phyloP scores from a whole-genome alignment of 306 rosid species.

The Aeschynomene evenia region DNA sequence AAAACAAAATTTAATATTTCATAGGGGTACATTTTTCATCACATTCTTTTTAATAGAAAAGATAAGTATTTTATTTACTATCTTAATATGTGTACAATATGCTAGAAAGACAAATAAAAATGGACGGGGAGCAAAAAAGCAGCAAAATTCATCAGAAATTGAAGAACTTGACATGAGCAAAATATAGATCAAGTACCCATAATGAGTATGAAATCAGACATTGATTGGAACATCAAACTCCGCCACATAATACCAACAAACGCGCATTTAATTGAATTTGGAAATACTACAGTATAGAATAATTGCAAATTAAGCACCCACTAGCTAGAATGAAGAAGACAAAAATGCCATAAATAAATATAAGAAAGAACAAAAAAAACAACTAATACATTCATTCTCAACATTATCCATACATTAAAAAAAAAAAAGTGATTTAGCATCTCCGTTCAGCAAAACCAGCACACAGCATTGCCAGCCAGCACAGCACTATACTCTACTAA shows the following conservation, averaged over 20 bases:
- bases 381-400: slow-evolving; percentile 15
- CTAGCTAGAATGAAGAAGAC: background rate
- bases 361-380: no score
- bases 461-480: background rate
- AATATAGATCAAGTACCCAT: background rate
- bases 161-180: no score
- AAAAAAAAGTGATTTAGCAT: background rate
- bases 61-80: no score
- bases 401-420: background rate
- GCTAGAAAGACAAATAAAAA: no score
- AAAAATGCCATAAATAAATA: background rate
- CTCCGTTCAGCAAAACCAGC: slow-evolving; percentile 7
- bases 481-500: no score
- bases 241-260: background rate
- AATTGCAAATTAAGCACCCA: slow-evolving; percentile 18
- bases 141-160: background rate
- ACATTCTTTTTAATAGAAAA: no score
- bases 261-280: background rate
- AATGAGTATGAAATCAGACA: background rate
- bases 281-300: no score
- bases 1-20: no score
- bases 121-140: no score
- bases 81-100: no score
- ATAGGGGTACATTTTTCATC: no score
- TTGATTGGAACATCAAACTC: background rate